Evolutionary conservation across 2,329 filamentous ascomycete genomes (phyloP).

Genomic region (Diplocarpon rosae): DNA sequence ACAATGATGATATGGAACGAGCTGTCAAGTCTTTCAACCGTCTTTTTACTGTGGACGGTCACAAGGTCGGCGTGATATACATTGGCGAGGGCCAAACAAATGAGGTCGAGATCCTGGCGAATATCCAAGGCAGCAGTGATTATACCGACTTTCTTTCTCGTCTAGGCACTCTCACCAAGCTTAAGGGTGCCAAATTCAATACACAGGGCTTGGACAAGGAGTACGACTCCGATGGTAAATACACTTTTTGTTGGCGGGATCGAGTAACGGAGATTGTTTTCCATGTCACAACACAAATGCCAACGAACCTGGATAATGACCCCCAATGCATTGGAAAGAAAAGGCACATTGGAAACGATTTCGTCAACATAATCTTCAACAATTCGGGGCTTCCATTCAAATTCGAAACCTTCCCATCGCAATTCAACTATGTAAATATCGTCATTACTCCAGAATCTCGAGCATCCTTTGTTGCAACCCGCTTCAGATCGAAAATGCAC

Average conservation of each 20-base stretch:
- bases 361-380: constrained; percentile 97
- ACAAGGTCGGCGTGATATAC: constrained; percentile 93
- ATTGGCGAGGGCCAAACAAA: constrained; percentile 76
- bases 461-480: constrained; percentile 60
- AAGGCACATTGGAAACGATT: constrained; percentile 91
- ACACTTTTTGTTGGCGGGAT: constrained; percentile 89
- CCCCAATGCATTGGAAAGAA: constrained; percentile 76
- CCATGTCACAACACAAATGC: constrained; percentile 96
- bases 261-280: constrained; percentile 91
- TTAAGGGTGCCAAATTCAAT: constrained; percentile 81
- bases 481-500: constrained; percentile 32
- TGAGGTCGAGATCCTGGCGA: constrained; percentile 77
- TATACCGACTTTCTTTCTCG: constrained; percentile 78
- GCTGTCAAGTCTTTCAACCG: constrained; percentile 76
- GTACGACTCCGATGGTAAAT: constrained; percentile 71
- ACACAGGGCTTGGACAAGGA: constrained; percentile 79
- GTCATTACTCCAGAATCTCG: constrained; percentile 83
- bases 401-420: constrained; percentile 85
- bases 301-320: constrained; percentile 69
- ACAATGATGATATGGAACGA: constrained; percentile 42
- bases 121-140: constrained; percentile 74
- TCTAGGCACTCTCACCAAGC: constrained; percentile 68
- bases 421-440: constrained; percentile 96
- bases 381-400: constrained; percentile 82
- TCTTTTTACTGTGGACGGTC: constrained; percentile 81